Conservation (phyloP, 164 flowering plant genomes). For the Aristolochia fimbriata region DNA sequence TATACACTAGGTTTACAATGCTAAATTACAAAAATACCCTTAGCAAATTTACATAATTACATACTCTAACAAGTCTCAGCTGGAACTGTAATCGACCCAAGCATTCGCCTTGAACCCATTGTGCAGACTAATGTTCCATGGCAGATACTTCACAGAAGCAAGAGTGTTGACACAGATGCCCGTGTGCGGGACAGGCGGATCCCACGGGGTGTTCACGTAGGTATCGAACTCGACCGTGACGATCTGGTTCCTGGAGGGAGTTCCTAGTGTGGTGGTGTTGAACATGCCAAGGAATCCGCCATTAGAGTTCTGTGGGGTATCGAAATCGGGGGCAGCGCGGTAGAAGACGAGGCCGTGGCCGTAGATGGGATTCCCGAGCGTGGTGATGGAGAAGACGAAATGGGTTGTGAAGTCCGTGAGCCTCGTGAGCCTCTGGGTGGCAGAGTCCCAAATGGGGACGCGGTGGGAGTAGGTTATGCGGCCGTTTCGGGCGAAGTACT, state of each 20-base stretch:
- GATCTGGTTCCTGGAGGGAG: constrained; percentile 4
- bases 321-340: constrained; percentile 20
- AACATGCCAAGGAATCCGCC: constrained; percentile 36
- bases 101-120: constrained; percentile 10
- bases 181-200: constrained; percentile 24
- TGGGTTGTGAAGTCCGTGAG: constrained; percentile 40
- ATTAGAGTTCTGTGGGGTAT: constrained; percentile 21
- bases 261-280: constrained; percentile 3
- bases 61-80: constrained; percentile 7
- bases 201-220: constrained; percentile 14
- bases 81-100: constrained; percentile 25
- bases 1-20: too few species aligned
- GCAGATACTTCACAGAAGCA: constrained; percentile 5
- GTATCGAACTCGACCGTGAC: constrained; percentile 39
- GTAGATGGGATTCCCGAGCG: not conserved
- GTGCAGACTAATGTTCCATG: constrained; percentile 15
- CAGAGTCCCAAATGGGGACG: constrained; percentile 29
- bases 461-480: constrained; percentile 18
- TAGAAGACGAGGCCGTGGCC: constrained; percentile 47
- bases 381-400: constrained; percentile 31
- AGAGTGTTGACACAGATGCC: constrained; percentile 32
- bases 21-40: too few species aligned
- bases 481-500: too few species aligned
- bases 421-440: constrained; percentile 15
- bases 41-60: too few species aligned